Evolutionary conservation across 371 early-diverging fungal species (phyloP).

Genomic region (Mortierella sp.): DNA sequence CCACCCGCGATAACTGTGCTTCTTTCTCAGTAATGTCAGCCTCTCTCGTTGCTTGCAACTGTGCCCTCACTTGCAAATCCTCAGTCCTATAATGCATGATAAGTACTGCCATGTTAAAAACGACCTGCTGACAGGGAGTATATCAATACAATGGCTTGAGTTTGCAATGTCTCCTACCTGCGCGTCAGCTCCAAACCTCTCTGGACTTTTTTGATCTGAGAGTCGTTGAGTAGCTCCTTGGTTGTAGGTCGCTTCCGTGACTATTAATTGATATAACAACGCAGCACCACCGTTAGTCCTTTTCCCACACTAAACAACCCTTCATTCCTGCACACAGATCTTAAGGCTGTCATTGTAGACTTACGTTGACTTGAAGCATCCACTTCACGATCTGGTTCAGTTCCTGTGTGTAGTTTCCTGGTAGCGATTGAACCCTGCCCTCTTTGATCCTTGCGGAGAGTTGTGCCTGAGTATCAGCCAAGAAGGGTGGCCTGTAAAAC

Average conservation of each 20-base stretch:
- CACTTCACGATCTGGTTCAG: constrained; percentile 59
- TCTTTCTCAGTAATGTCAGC: constrained; percentile 23
- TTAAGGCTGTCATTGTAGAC: background rate
- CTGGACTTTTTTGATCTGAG: constrained; percentile 23
- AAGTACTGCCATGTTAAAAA: background rate
- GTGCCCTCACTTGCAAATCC: constrained; percentile 13
- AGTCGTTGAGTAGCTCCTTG: constrained; percentile 36
- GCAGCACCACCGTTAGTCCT: background rate
- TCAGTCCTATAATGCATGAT: constrained; percentile 13
- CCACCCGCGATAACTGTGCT: background rate
- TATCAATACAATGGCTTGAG: background rate
- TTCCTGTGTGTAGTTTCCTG: constrained; percentile 67
- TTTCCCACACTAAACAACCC: background rate
- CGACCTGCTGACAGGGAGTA: background rate
- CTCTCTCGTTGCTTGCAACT: constrained; percentile 8
- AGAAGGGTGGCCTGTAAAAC: constrained; percentile 73
- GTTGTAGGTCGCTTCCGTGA: constrained; percentile 55
- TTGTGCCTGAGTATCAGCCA: constrained; percentile 67
- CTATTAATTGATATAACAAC: constrained; percentile 23
- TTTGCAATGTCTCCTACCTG: constrained; percentile 14
- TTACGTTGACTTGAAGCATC: constrained; percentile 71
- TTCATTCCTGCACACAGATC: background rate
- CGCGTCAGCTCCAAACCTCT: constrained; percentile 19
- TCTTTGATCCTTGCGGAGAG: constrained; percentile 67
- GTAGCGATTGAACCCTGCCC: constrained; percentile 64